Evolutionary conservation across 2,329 filamentous ascomycete species (phyloP).

Genomic region (Pestalotiopsis fici): DNA sequence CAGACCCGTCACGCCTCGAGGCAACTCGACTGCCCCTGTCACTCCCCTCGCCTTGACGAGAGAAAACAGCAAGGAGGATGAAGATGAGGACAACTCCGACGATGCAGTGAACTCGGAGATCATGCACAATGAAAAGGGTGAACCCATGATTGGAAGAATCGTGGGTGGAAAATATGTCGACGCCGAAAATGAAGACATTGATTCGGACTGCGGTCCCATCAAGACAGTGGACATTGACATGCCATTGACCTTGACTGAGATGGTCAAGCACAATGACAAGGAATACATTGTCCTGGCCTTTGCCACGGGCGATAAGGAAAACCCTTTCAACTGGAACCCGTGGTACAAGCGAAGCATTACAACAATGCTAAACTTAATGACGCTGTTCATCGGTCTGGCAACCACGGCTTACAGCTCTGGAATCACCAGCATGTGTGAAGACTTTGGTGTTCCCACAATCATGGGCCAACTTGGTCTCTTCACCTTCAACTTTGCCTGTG

Average conservation of each 20-base stretch:
- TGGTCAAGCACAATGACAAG: conserved; percentile 40
- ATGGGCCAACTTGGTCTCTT: conserved; percentile 51
- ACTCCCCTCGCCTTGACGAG: not conserved
- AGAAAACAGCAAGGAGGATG: conserved; percentile 1
- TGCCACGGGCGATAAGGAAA: conserved; percentile 44
- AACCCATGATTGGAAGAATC: conserved; percentile 30
- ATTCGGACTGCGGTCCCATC: conserved; percentile 34
- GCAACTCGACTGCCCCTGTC: not conserved
- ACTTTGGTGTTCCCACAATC: conserved; percentile 40
- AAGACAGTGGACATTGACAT: conserved; percentile 47
- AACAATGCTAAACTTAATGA: conserved; percentile 50
- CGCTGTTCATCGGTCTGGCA: conserved; percentile 54
- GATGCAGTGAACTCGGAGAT: not conserved
- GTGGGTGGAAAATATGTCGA: conserved; percentile 38
- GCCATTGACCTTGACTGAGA: conserved; percentile 46
- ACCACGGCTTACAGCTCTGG: conserved; percentile 54
- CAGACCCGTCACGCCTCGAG: conserved; percentile 1
- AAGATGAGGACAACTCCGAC: conserved; percentile 1
- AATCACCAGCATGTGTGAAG: conserved; percentile 44
- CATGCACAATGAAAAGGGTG: conserved; percentile 14
- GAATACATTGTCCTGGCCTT: conserved; percentile 48
- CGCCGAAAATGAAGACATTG: conserved; percentile 30
- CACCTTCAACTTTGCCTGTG: conserved; percentile 50
- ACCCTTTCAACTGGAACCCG: conserved; percentile 52
- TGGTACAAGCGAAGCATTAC: conserved; percentile 46